phyloP scores from a whole-genome alignment of 345 rosid genomes.

The Populus alba region DNA sequence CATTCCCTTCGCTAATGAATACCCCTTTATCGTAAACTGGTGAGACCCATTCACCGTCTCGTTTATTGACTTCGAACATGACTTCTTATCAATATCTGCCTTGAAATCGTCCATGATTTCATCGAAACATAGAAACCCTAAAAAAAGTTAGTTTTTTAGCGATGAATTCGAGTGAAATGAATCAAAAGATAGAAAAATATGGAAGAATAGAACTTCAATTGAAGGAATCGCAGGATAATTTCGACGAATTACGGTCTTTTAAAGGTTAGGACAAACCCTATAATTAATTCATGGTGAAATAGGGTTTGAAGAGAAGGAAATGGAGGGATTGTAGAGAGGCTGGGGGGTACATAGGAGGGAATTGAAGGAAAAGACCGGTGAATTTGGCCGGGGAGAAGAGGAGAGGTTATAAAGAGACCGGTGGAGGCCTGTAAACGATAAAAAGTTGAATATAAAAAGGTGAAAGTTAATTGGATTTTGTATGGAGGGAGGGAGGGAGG shows the following conservation, averaged over 20 bases:
- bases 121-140: slow-evolving; percentile 14
- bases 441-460: background rate
- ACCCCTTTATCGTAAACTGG: slow-evolving; percentile 70
- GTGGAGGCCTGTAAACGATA: background rate
- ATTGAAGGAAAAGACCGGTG: background rate
- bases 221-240: background rate
- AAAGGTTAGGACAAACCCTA: slow-evolving; percentile 1
- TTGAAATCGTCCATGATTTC: slow-evolving; percentile 47
- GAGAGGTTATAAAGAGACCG: background rate
- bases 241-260: background rate
- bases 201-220: background rate
- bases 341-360: background rate
- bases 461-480: background rate
- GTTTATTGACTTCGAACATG: slow-evolving; percentile 55
- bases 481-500: background rate
- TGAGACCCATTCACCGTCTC: slow-evolving; percentile 90
- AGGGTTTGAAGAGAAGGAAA: background rate
- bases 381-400: background rate
- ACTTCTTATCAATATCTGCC: slow-evolving; percentile 34
- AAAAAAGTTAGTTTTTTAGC: background rate
- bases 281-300: background rate
- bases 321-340: background rate
- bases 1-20: slow-evolving; percentile 79
- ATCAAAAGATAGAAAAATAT: background rate
- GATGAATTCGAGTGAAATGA: background rate